Evolutionary conservation across 164 flowering plant genomes (phyloP), one percentile per base, ranked within the genome.

Genomic region (Vitis cinerea): DNA sequence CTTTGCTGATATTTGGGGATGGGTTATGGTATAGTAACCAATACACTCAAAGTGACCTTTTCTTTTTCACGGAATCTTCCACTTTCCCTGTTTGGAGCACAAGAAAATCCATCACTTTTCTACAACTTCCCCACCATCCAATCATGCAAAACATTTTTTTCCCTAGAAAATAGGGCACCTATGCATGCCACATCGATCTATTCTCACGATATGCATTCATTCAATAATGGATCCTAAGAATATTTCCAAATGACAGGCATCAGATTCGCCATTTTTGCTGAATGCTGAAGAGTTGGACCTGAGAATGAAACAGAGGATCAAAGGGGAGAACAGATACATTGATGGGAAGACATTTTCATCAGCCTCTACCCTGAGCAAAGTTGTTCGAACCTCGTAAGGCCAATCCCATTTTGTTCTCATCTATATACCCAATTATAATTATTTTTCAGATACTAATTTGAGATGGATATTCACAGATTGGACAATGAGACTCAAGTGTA

Each of bases 1-100:
- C 17, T 94, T 76, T 84, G 98, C 98, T 80, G 98, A 94, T 73
- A 90, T 87, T 48, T 94, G 98, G 98, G 98, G 98, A 74, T 94
- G 98, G 98, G 84, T 94, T 80, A 89, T 94, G 97, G 98, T 91
- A 87, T 61, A 27, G 51, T 5, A 23, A 23, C 27, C 0, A 23
- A 23, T 23, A 23, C 27, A 23, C 27, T 23, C 27, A 23, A 23
- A 23, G 27, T 23, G 27, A 23, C n/a, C 23, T 13, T 31, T 31
- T 29, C 6, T 44, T 55, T 48, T 49, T 23, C 10, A 1, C 0
- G 0, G 56, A 6, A 14, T 53, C 3, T 53, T 53, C 44, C 7
- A 3, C 44, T 37, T 37, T 0, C 44, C 44, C 44, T 37, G 44
- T 37, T 37, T 37, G 44, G 44, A 37, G 44, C 44, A 37, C 44